Evolutionary conservation across 768 basidiomycete genomes (phyloP), one percentile per base, ranked within the genome.

Genomic region (Rhizopogon salebrosus): DNA sequence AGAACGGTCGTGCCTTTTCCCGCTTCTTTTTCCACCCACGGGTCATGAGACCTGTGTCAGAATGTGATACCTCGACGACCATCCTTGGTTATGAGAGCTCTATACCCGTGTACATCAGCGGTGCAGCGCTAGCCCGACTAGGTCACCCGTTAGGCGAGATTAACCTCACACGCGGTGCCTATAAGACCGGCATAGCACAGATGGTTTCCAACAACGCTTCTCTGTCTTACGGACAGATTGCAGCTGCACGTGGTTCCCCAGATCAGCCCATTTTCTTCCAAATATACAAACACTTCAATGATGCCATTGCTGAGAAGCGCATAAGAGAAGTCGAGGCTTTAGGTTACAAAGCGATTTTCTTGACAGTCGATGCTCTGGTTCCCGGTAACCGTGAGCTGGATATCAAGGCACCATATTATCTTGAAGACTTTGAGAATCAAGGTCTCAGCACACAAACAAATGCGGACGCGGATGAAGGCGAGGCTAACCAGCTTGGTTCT

Each of bases 351-450:
- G 92, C 89, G 1, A 89, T 98, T 54, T 92, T 92, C 66, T 74
- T 98, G 51, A 97, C 94, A 2, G 93, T 95, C 2, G 94, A 98
- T 68, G 89, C 91, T 0, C 75, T 90, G n/a, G 82, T 87, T 37
- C 75, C 85, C 2, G 87, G 89, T 8, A 93, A 92, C 59, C 78
- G 92, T 41, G 90, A 92, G 67, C 71, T 77, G 51, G 90, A 92
- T 60, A 80, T 82, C 38, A 78, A 80, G 51, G 80, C 77, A 53
- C 79, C 82, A 10, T 86, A 74, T 62, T 73, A 72, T 49, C 53
- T 77, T 20, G 84, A 83, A 60, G 86, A 79, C 38, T 70, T 79
- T 50, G 83, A 85, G 62, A 69, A 63, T 36, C 53, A 58, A 46
- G 75, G 74, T 42, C 53, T 53, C 10, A 53, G 56, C 59, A 61